A percentile compares a stretch with the other conserved stretches of the same genome.
These are phyloP conservation scores for Cryomyces antarcticus DNA, from an alignment of 495 filamentous ascomycete genomes.

Conservation along the genomic window DNA sequence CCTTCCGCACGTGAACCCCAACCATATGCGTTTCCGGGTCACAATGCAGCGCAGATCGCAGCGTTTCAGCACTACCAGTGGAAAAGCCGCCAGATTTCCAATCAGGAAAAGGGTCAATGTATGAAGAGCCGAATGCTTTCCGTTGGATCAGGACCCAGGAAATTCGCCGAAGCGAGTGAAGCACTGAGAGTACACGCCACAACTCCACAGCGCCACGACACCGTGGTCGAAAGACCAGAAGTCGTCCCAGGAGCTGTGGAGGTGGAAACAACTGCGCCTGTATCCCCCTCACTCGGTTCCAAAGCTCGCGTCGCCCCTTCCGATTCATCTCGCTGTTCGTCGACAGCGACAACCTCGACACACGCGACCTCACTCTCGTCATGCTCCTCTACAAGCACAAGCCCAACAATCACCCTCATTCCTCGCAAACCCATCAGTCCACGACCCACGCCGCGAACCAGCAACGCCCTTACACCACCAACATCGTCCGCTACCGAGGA, in stretches of 20 bases:
- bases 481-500: too few species aligned
- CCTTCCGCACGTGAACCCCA: slow-evolving; percentile 8
- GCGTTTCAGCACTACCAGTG: slow-evolving; percentile 5
- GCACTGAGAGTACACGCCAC: too few species aligned
- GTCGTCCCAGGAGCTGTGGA: not conserved
- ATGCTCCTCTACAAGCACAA: not conserved
- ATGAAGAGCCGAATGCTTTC: too few species aligned
- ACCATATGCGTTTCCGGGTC: slow-evolving; percentile 7
- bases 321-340: not conserved
- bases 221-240: not conserved
- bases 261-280: not conserved
- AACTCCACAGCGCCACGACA: too few species aligned
- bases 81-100: not conserved
- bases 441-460: not conserved
- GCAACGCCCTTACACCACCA: too few species aligned
- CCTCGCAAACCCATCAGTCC: slow-evolving; percentile 1
- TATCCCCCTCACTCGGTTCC: not conserved
- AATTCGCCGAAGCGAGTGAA: too few species aligned
- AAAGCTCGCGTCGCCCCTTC: not conserved
- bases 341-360: not conserved
- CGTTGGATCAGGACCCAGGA: too few species aligned
- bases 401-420: not conserved
- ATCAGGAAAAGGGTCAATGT: too few species aligned
- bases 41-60: slow-evolving; percentile 3
- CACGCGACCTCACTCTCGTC: not conserved